Conservation (phyloP, 441 rosid species). For the Erodium moschatum region DNA sequence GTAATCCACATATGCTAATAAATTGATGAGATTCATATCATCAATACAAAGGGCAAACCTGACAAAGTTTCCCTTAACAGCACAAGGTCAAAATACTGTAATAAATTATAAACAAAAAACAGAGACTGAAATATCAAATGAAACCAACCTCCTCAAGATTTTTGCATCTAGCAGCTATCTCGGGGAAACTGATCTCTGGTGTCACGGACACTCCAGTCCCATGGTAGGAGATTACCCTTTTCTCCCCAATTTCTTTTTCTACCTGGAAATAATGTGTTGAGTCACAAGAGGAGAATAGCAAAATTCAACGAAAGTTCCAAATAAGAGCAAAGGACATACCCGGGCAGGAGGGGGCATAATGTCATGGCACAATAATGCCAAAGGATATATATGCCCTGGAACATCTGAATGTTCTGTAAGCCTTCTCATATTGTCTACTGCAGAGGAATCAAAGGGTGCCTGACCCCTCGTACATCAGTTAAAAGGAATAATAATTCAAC, state of each 20-base stretch:
- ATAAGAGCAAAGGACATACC: conserved; percentile 32
- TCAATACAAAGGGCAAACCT: neutral
- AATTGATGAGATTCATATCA: neutral
- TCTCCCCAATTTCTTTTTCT: conserved; percentile 92
- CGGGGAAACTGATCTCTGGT: conserved; percentile 47
- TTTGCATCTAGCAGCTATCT: conserved; percentile 41
- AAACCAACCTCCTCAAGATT: conserved; percentile 64
- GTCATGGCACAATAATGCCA: conserved; percentile 68
- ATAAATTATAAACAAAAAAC: neutral
- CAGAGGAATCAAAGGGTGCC: conserved; percentile 87
- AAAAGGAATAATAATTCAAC: conserved; percentile 15
- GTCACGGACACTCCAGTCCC: conserved; percentile 70
- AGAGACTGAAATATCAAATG: neutral
- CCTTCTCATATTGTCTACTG: conserved; percentile 95
- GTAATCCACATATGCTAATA: too few species aligned
- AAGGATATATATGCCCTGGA: conserved; percentile 79
- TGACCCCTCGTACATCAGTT: conserved; percentile 40
- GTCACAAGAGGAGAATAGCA: conserved; percentile 16
- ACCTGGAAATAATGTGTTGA: conserved; percentile 41
- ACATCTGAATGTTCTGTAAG: conserved; percentile 69
- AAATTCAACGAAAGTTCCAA: conserved; percentile 3
- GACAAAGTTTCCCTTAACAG: neutral
- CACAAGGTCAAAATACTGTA: neutral
- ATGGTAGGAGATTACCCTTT: conserved; percentile 52
- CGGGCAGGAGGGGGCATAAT: conserved; percentile 91